These are phyloP conservation scores for Spraguea lophii DNA, from an alignment of 371 early-diverging fungal species.

Conservation along the genomic window DNA sequence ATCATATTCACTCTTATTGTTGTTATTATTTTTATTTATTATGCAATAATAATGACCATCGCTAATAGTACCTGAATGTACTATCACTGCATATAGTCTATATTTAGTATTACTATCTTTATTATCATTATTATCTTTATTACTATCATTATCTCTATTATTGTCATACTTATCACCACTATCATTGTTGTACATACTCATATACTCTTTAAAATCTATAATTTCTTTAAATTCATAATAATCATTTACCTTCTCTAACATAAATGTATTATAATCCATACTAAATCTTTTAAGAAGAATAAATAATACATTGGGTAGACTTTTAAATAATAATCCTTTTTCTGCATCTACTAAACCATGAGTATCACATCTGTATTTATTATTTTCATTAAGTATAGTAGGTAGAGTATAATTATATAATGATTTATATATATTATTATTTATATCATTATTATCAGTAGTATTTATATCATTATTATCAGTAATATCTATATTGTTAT, in stretches of 20 bases:
- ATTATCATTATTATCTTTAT: not conserved
- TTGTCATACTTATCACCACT: slow-evolving; percentile 8
- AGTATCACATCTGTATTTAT: slow-evolving; percentile 80
- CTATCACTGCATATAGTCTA: slow-evolving; percentile 56
- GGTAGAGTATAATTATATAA: slow-evolving; percentile 64
- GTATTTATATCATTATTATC: not conserved
- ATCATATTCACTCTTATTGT: too few species aligned
- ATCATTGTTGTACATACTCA: slow-evolving; percentile 50
- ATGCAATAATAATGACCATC: slow-evolving; percentile 86
- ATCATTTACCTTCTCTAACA: slow-evolving; percentile 60
- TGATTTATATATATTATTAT: slow-evolving; percentile 60
- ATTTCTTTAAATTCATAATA: slow-evolving; percentile 77
- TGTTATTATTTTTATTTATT: not conserved
- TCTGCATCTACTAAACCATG: slow-evolving; percentile 78
- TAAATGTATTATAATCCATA: slow-evolving; percentile 57
- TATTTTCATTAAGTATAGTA: slow-evolving; percentile 81
- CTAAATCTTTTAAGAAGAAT: slow-evolving; percentile 88
- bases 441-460: not conserved
- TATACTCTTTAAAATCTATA: slow-evolving; percentile 67
- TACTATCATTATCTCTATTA: not conserved
- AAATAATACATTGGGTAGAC: slow-evolving; percentile 81
- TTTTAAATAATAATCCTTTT: slow-evolving; percentile 74
- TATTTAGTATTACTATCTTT: slow-evolving; percentile 2
- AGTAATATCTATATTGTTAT: not conserved
- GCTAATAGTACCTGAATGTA: slow-evolving; percentile 76